A percentile compares a stretch with the other conserved stretches of the same genome.
phyloP scores from a whole-genome alignment of 2,329 filamentous ascomycete genomes.

The Aquanectria penicillioides region DNA sequence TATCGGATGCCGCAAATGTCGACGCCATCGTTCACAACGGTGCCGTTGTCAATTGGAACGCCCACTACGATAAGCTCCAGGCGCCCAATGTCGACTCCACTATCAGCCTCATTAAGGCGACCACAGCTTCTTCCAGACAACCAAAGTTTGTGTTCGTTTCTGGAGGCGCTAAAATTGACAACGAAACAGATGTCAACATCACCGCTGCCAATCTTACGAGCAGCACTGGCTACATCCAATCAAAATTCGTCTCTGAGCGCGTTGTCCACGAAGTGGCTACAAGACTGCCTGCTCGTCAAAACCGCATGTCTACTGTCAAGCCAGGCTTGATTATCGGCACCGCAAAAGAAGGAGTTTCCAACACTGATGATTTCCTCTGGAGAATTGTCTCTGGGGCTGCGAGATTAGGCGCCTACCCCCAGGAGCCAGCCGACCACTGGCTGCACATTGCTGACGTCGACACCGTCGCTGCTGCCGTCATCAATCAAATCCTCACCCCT shows the following conservation, averaged over 20 bases:
- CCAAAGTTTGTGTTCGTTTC: slow-evolving; percentile 39
- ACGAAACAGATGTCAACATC: neutral
- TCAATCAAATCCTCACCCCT: slow-evolving; percentile 1
- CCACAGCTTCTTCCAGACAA: slow-evolving; percentile 19
- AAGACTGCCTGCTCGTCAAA: slow-evolving; percentile 7
- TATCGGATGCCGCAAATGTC: neutral
- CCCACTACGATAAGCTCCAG: slow-evolving; percentile 76
- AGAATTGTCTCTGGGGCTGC: slow-evolving; percentile 17
- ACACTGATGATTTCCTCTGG: slow-evolving; percentile 32
- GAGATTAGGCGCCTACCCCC: slow-evolving; percentile 6
- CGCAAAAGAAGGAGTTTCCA: slow-evolving; percentile 21
- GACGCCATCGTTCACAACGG: slow-evolving; percentile 79
- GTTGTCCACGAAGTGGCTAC: slow-evolving; percentile 14
- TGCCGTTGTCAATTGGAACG: slow-evolving; percentile 82
- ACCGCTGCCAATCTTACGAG: neutral
- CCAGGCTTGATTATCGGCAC: slow-evolving; percentile 33
- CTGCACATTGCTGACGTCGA: slow-evolving; percentile 6
- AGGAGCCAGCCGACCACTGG: slow-evolving; percentile 4
- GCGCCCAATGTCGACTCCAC: slow-evolving; percentile 72
- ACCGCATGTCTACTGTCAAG: slow-evolving; percentile 29
- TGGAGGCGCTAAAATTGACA: slow-evolving; percentile 25
- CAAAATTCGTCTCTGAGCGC: slow-evolving; percentile 29
- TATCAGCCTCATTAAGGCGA: slow-evolving; percentile 27
- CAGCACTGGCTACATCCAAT: slow-evolving; percentile 22
- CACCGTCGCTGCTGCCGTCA: slow-evolving; percentile 4